These are phyloP conservation scores for Cercophora sp. DNA, from an alignment of 495 filamentous ascomycete species.

Conservation along the genomic window DNA sequence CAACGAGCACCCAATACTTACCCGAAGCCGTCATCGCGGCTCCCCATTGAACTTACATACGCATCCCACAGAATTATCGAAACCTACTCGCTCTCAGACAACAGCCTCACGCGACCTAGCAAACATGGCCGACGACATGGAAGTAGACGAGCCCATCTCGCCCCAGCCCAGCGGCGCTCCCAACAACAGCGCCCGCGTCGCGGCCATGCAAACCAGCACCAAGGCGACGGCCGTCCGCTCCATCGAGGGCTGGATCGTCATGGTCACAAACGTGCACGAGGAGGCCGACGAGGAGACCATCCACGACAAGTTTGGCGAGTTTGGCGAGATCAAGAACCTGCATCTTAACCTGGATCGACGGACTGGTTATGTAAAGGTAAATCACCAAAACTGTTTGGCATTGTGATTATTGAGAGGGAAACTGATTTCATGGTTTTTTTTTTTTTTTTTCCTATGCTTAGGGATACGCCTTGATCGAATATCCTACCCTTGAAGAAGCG, in stretches of 20 bases:
- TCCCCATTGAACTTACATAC: not conserved
- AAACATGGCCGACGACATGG: slow-evolving; percentile 22
- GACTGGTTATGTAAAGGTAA: slow-evolving; percentile 96
- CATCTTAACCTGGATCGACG: slow-evolving; percentile 91
- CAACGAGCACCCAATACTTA: too few relatives aligned
- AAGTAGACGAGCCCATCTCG: slow-evolving; percentile 13
- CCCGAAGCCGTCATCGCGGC: too few relatives aligned
- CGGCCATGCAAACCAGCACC: slow-evolving; percentile 66
- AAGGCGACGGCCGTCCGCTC: slow-evolving; percentile 91
- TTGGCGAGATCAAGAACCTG: slow-evolving; percentile 95
- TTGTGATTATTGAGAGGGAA: not conserved
- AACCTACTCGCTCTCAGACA: too few relatives aligned
- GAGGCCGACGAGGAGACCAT: slow-evolving; percentile 96
- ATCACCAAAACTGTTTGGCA: slow-evolving; percentile 9
- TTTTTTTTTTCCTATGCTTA: slow-evolving; percentile 29
- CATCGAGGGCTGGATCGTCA: slow-evolving; percentile 98
- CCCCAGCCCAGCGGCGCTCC: slow-evolving; percentile 8
- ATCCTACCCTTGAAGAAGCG: slow-evolving; percentile 81
- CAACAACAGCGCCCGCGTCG: slow-evolving; percentile 44
- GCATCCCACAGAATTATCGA: not conserved
- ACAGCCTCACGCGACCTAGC: not conserved
- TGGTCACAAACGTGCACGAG: slow-evolving; percentile 95
- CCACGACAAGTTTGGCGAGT: slow-evolving; percentile 91
- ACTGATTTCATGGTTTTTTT: too few relatives aligned
- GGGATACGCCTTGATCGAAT: slow-evolving; percentile 95